phyloP scores from a whole-genome alignment of 2,329 filamentous ascomycete species.

The Talaromyces marneffei region DNA sequence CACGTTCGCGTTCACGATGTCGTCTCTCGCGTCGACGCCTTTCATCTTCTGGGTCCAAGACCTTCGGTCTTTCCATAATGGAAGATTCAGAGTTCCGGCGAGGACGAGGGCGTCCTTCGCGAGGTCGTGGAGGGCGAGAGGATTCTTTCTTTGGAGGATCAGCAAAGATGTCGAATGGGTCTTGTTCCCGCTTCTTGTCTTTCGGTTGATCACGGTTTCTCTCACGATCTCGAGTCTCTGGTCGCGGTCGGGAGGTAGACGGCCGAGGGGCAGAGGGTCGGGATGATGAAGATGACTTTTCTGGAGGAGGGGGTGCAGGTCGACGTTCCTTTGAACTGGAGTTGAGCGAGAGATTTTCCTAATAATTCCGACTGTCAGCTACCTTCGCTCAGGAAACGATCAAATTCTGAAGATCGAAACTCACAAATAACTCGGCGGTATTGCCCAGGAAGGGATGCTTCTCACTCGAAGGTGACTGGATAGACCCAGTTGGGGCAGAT shows the following conservation, averaged over 20 bases:
- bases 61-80: slow-evolving; percentile 48
- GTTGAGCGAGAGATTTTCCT: slow-evolving; percentile 39
- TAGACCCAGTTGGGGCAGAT: slow-evolving; percentile 28
- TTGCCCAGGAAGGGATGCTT: slow-evolving; percentile 39
- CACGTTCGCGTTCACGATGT: slow-evolving; percentile 28
- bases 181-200: slow-evolving; percentile 19
- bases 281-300: slow-evolving; percentile 26
- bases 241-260: slow-evolving; percentile 20
- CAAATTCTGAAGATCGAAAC: slow-evolving; percentile 26
- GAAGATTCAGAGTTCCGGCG: slow-evolving; percentile 62
- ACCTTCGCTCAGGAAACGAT: slow-evolving; percentile 6
- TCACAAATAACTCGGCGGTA: slow-evolving; percentile 56
- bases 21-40: slow-evolving; percentile 45
- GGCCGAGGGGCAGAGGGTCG: slow-evolving; percentile 21
- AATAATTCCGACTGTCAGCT: background rate
- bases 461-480: slow-evolving; percentile 26
- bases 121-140: slow-evolving; percentile 25
- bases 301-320: slow-evolving; percentile 30
- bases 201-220: slow-evolving; percentile 2
- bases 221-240: slow-evolving; percentile 9
- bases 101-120: slow-evolving; percentile 41
- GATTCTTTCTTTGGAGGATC: slow-evolving; percentile 32
- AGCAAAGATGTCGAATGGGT: slow-evolving; percentile 46
- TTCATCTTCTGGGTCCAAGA: slow-evolving; percentile 46
- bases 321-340: slow-evolving; percentile 34